phyloP scores from a whole-genome alignment of 345 rosid genomes.

The Mangifera indica region DNA sequence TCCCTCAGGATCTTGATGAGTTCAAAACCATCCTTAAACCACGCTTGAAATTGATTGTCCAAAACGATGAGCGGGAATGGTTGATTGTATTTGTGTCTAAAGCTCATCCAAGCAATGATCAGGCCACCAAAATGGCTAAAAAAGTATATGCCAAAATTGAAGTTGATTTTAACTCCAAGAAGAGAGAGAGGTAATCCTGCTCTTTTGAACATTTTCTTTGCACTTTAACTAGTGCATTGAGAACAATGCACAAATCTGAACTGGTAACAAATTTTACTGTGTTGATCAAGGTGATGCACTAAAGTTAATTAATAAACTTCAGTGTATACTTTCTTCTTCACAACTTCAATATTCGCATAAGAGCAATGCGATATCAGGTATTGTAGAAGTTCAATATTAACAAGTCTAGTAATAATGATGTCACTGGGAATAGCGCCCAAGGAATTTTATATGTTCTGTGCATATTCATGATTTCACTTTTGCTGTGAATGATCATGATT shows the following conservation, averaged over 20 bases:
- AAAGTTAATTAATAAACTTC: background rate
- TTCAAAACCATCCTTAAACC: slow-evolving; percentile 93
- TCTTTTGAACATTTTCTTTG: slow-evolving; percentile 6
- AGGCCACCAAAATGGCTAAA: slow-evolving; percentile 80
- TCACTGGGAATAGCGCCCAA: background rate
- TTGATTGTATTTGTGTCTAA: slow-evolving; percentile 90
- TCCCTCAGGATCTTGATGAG: slow-evolving; percentile 90
- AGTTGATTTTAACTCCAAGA: slow-evolving; percentile 94
- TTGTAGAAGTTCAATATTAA: background rate
- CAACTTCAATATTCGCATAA: background rate
- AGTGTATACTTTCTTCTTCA: background rate
- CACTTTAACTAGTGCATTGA: slow-evolving; percentile 5
- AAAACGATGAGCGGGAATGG: slow-evolving; percentile 95
- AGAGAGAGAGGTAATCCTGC: slow-evolving; percentile 74
- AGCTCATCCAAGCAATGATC: slow-evolving; percentile 90
- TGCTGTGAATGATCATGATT: background rate
- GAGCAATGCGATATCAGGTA: slow-evolving; percentile 3
- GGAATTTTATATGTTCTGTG: background rate
- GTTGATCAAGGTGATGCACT: background rate
- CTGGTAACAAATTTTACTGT: background rate
- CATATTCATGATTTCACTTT: background rate
- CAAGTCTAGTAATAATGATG: background rate
- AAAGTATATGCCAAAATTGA: slow-evolving; percentile 87
- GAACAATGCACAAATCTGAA: background rate
- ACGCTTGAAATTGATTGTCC: slow-evolving; percentile 80